A percentile compares a stretch with the other conserved stretches of the same genome.
Conservation (phyloP, 495 filamentous ascomycete species). For the Achaetomiella virescens region DNA sequence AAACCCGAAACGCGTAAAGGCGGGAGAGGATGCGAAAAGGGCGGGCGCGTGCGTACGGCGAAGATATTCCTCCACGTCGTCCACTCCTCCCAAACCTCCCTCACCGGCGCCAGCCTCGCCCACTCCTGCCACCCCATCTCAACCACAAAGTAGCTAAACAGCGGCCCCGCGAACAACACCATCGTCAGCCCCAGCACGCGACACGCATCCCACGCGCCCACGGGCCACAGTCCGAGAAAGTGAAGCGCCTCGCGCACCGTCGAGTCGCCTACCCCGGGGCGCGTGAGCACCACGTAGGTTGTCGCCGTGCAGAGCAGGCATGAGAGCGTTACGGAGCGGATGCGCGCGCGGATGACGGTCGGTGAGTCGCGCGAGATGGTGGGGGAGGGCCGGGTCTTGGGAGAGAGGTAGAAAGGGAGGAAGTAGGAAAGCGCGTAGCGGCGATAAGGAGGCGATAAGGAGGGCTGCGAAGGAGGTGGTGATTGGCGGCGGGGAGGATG, state of each 20-base stretch:
- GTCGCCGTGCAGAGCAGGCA: constrained; percentile 54
- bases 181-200: constrained; percentile 59
- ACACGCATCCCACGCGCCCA: constrained; percentile 54
- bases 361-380: constrained; percentile 81
- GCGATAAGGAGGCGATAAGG: constrained; percentile 49
- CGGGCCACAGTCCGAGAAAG: constrained; percentile 69
- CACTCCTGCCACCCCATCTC: constrained; percentile 66
- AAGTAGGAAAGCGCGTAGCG: constrained; percentile 82
- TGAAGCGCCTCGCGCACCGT: constrained; percentile 51
- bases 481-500: constrained; percentile 22
- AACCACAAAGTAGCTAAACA: constrained; percentile 68
- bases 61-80: constrained; percentile 53
- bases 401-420: constrained; percentile 80
- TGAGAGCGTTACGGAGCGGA: constrained; percentile 67
- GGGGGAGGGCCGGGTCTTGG: constrained; percentile 72
- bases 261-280: constrained; percentile 10
- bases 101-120: constrained; percentile 37
- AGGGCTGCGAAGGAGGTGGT: constrained; percentile 17
- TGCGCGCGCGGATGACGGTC: constrained; percentile 80
- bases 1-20: neutral
- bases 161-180: constrained; percentile 76
- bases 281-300: constrained; percentile 55
- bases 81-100: constrained; percentile 37
- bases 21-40: neutral
- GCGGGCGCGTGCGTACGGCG: constrained; percentile 33